Conservation (phyloP, 768 basidiomycete genomes). For the Pisolithus sp. region DNA sequence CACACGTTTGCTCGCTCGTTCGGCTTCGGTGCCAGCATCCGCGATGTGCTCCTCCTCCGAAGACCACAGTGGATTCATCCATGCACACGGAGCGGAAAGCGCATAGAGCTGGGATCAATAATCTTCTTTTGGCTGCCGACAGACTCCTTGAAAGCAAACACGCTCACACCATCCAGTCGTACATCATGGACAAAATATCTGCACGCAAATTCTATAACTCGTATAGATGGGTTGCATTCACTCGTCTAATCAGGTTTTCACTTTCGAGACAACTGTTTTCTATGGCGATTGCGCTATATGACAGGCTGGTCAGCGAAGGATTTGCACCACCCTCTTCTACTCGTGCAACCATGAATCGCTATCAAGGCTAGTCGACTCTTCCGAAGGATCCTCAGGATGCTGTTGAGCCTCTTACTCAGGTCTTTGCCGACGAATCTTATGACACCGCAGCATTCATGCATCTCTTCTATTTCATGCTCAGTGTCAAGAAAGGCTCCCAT, state of each 20-base stretch:
- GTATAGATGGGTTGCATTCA: slow-evolving; percentile 28
- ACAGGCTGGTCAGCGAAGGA: slow-evolving; percentile 36
- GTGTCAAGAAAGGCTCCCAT: slow-evolving; percentile 11
- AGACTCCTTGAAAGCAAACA: slow-evolving; percentile 20
- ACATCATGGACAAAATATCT: slow-evolving; percentile 18
- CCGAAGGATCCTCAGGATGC: slow-evolving; percentile 1
- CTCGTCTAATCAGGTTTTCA: slow-evolving; percentile 36
- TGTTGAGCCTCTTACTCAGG: slow-evolving; percentile 1
- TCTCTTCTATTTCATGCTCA: slow-evolving; percentile 17
- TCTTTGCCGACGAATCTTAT: slow-evolving; percentile 14
- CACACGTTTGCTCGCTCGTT: no score
- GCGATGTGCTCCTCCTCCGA: no score
- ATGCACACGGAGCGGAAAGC: slow-evolving; percentile 8
- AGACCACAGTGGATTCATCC: background rate
- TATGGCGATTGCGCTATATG: slow-evolving; percentile 36
- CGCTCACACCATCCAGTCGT: slow-evolving; percentile 15
- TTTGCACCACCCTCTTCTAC: slow-evolving; percentile 33
- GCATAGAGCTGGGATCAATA: slow-evolving; percentile 19
- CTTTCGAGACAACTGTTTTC: slow-evolving; percentile 33
- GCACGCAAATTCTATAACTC: slow-evolving; percentile 21
- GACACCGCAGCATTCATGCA: slow-evolving; percentile 22
- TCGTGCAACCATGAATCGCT: slow-evolving; percentile 36
- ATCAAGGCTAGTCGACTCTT: slow-evolving; percentile 19
- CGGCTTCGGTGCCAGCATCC: no score
- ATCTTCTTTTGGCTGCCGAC: slow-evolving; percentile 22